These are phyloP conservation scores for Strobilomyces dryophilus DNA, from an alignment of 768 basidiomycete species.

Conservation along the genomic window DNA sequence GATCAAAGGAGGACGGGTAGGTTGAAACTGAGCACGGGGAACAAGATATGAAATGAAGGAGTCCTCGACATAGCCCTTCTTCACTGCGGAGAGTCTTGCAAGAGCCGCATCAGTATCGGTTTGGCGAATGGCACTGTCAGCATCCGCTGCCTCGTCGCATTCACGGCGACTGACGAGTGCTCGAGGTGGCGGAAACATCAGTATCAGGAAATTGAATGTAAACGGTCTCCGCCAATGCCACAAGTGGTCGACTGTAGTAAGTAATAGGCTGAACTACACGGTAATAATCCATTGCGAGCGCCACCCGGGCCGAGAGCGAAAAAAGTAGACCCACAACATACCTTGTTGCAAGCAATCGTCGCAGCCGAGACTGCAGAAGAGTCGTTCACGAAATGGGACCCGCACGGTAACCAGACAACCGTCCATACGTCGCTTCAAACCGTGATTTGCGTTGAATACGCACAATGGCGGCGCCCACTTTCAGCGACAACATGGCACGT, in stretches of 20 bases:
- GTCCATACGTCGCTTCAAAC: no score
- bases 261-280: no score
- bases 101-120: slow-evolving; percentile 83
- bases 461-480: no score
- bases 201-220: background rate
- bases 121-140: slow-evolving; percentile 62
- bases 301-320: no score
- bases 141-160: background rate
- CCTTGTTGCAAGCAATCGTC: no score
- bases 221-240: background rate
- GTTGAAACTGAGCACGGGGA: slow-evolving; percentile 58
- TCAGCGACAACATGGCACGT: no score
- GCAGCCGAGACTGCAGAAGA: no score
- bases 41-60: slow-evolving; percentile 68
- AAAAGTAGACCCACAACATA: no score
- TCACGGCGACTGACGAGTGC: background rate
- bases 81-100: slow-evolving; percentile 74
- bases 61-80: slow-evolving; percentile 37
- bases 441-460: no score
- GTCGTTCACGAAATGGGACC: no score
- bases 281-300: no score
- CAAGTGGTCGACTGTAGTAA: background rate
- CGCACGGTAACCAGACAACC: no score
- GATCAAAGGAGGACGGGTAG: slow-evolving; percentile 77
- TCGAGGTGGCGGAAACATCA: background rate